A percentile compares a stretch with the other conserved stretches of the same genome.
Evolutionary conservation across 306 rosid genomes (phyloP).

Genomic region (Medicago lupulina): DNA sequence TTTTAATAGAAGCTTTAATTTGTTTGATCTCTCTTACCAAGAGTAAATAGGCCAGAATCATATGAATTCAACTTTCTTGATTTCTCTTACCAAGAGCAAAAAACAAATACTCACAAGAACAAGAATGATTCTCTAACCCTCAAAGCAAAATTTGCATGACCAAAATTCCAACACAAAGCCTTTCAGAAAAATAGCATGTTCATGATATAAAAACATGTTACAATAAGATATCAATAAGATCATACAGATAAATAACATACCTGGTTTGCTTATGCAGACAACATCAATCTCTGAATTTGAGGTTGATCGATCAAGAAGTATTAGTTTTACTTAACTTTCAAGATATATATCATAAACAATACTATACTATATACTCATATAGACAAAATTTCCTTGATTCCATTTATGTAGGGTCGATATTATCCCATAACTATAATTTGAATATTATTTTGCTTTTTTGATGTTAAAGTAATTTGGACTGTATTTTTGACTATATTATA

Average conservation of each 20-base stretch:
- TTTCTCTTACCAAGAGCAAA: background rate
- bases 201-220: background rate
- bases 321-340: constrained; percentile 10
- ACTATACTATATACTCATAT: background rate
- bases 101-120: too few relatives aligned
- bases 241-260: background rate
- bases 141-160: background rate
- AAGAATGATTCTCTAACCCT: background rate
- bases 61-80: background rate
- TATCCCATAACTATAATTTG: background rate
- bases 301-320: background rate
- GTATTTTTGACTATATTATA: background rate
- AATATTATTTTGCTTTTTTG: background rate
- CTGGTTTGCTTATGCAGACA: background rate
- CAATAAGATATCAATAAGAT: background rate
- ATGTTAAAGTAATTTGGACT: background rate
- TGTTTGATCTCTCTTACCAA: too few relatives aligned
- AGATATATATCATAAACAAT: background rate
- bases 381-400: background rate
- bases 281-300: background rate
- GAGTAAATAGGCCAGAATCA: background rate
- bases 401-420: constrained; percentile 4
- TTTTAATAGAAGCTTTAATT: background rate
- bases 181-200: background rate
- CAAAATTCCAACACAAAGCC: background rate